These are phyloP conservation scores for Cyberlindnera sargentensis DNA, from an alignment of 805 yeast genomes.

Conservation along the genomic window DNA sequence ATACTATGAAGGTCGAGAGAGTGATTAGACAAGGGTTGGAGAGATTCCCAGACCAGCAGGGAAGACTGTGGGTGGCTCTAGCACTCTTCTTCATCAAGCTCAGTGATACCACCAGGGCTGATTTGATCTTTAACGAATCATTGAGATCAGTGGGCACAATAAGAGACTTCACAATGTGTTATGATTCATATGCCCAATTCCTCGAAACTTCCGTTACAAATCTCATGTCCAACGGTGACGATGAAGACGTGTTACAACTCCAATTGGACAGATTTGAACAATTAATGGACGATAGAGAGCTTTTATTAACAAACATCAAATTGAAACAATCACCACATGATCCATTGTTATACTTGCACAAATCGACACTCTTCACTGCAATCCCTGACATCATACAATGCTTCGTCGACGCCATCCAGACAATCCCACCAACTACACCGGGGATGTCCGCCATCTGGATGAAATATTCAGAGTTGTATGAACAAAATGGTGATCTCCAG, in stretches of 20 bases:
- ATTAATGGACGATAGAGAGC: constrained; percentile 48
- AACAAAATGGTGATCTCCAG: constrained; percentile 41
- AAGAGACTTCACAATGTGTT: constrained; percentile 55
- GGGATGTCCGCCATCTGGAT: constrained; percentile 62
- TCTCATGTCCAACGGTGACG: constrained; percentile 6
- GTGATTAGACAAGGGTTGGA: constrained; percentile 29
- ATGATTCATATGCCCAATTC: constrained; percentile 54
- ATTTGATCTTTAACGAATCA: constrained; percentile 41
- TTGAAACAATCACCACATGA: constrained; percentile 55
- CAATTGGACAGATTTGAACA: constrained; percentile 43
- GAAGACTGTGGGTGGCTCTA: constrained; percentile 38
- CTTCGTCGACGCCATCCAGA: constrained; percentile 57
- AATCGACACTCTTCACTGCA: constrained; percentile 41
- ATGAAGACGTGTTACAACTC: constrained; percentile 29
- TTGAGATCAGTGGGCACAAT: constrained; percentile 41
- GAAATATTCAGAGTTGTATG: constrained; percentile 59
- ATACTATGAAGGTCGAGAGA: constrained; percentile 24
- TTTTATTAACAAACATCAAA: constrained; percentile 59
- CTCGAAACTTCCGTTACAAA: constrained; percentile 42
- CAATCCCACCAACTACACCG: constrained; percentile 53
- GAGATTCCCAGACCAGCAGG: constrained; percentile 55
- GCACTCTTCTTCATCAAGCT: constrained; percentile 40
- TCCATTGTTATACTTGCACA: constrained; percentile 61
- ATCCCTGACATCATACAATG: constrained; percentile 42
- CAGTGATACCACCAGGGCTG: constrained; percentile 29